Percentiles rank a stretch among this genome's conserved stretches.
Conservation (phyloP, 345 rosid species). For the Eucalyptus curtisii region DNA sequence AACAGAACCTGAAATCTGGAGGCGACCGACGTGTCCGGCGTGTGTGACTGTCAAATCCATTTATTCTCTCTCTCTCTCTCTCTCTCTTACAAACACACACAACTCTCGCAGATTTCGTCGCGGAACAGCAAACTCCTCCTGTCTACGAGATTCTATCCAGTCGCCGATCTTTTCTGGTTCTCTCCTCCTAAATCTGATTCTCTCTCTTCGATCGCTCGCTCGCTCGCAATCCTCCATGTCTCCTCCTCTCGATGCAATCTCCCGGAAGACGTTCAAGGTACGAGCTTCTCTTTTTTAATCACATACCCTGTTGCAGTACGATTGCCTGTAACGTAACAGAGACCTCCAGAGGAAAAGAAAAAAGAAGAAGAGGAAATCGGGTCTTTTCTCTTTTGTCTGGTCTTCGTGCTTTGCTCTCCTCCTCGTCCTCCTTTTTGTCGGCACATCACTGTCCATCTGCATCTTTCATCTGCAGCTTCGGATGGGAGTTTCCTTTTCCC, state of each 20-base stretch:
- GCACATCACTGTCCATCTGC: background rate
- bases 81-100: background rate
- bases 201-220: background rate
- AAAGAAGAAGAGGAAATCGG: background rate
- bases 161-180: constrained; percentile 18
- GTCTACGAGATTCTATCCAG: constrained; percentile 16
- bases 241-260: constrained; percentile 9
- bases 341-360: background rate
- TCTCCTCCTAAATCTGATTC: background rate
- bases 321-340: background rate
- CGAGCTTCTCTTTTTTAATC: background rate
- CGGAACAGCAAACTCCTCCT: background rate
- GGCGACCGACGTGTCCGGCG: background rate
- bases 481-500: background rate
- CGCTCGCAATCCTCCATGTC: background rate
- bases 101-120: background rate
- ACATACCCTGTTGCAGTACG: background rate
- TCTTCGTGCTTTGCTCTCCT: background rate
- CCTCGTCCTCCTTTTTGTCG: background rate
- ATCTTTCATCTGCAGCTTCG: background rate
- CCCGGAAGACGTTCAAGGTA: constrained; percentile 38
- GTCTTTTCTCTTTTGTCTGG: background rate
- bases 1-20: background rate
- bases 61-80: constrained; percentile 24
- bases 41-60: constrained; percentile 65